Percentiles rank a stretch among this genome's conserved stretches.
Evolutionary conservation across 2,329 filamentous ascomycete species (phyloP).

Genomic region (Curvularia verruculosa): DNA sequence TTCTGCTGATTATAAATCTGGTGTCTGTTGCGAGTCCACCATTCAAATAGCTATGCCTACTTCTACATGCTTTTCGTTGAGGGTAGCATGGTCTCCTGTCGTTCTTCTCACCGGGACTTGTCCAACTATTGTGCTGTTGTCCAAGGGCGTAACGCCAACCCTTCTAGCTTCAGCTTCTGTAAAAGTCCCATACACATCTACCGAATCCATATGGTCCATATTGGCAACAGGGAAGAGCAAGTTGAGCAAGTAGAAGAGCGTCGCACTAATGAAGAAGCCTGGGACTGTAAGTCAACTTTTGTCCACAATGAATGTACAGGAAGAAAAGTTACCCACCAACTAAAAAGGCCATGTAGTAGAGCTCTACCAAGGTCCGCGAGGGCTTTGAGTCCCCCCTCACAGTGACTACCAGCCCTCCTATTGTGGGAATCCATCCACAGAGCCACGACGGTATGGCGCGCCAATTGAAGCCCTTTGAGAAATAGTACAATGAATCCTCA

Average conservation of each 20-base stretch:
- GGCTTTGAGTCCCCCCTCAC: constrained; percentile 43
- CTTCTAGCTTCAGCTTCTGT: constrained; percentile 52
- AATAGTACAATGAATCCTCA: constrained; percentile 51
- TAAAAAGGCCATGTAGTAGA: constrained; percentile 58
- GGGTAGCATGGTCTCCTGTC: background rate
- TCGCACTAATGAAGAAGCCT: constrained; percentile 51
- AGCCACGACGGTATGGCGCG: constrained; percentile 53
- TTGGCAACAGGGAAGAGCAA: constrained; percentile 49
- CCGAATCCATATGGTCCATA: constrained; percentile 53
- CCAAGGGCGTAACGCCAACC: constrained; percentile 47
- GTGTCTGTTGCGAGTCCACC: background rate
- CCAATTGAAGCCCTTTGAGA: constrained; percentile 54
- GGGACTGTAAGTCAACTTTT: constrained; percentile 4
- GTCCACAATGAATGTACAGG: too few species aligned
- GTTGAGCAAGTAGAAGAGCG: constrained; percentile 46
- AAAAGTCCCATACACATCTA: constrained; percentile 56
- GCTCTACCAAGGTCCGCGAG: constrained; percentile 49
- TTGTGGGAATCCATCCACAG: constrained; percentile 53
- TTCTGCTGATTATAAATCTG: background rate
- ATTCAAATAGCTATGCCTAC: background rate
- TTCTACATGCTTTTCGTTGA: background rate
- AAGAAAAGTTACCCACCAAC: constrained; percentile 41
- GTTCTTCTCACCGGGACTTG: background rate
- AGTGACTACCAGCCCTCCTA: constrained; percentile 51
- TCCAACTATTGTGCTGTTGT: constrained; percentile 7